Evolutionary conservation across 768 basidiomycete species (phyloP).

Genomic region (Trametes sanguinea): DNA sequence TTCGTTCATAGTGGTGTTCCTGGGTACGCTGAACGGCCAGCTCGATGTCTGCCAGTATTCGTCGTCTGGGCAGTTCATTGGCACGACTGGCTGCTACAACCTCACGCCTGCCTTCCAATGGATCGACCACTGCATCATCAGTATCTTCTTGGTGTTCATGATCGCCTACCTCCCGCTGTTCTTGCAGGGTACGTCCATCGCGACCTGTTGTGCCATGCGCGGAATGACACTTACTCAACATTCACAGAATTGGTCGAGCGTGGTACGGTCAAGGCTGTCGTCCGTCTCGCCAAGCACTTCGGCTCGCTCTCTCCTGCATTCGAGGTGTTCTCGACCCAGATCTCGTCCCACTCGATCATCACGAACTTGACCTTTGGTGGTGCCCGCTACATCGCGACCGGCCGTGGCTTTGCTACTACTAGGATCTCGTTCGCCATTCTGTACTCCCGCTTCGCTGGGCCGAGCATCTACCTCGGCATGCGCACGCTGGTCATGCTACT

Average conservation of each 20-base stretch:
- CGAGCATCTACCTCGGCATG: constrained; percentile 97
- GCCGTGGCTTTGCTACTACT: constrained; percentile 97
- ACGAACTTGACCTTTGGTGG: constrained; percentile 98
- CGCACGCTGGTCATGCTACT: constrained; percentile 89
- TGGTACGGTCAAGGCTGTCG: constrained; percentile 87
- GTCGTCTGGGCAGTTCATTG: constrained; percentile 66
- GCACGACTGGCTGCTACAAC: constrained; percentile 91
- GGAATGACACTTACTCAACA: constrained; percentile 21
- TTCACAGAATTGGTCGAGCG: constrained; percentile 88
- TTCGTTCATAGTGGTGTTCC: constrained; percentile 74
- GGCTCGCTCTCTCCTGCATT: constrained; percentile 92
- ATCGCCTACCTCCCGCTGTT: constrained; percentile 94
- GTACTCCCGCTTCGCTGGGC: constrained; percentile 98
- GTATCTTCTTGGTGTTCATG: constrained; percentile 98
- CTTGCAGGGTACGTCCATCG: constrained; percentile 73
- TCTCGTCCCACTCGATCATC: constrained; percentile 96
- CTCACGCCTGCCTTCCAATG: constrained; percentile 90
- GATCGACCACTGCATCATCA: constrained; percentile 96
- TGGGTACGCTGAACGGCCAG: constrained; percentile 88
- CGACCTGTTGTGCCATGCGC: neutral
- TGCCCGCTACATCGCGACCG: constrained; percentile 97
- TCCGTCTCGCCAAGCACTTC: constrained; percentile 94
- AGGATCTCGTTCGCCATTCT: constrained; percentile 93
- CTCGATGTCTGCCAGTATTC: constrained; percentile 82
- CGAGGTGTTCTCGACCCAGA: constrained; percentile 98